Evolutionary conservation across 495 filamentous ascomycete genomes (phyloP), one percentile per base, ranked within the genome.

Genomic region (Elaphomyces granulatus): DNA sequence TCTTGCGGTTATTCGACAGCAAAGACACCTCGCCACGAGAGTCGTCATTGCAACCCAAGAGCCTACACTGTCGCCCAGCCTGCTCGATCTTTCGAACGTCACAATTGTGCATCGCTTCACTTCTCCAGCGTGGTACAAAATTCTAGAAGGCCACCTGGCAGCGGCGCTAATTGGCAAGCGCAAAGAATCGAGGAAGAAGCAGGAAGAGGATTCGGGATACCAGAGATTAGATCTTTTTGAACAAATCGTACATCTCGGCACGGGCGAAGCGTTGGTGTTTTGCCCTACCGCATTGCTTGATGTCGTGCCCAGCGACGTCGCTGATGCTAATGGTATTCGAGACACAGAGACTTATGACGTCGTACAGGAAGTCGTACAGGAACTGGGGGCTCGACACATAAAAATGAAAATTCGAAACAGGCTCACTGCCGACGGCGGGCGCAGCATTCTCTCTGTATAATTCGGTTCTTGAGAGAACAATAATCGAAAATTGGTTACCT

Each of bases 41-140:
- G 60, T 86, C 10, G 42, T 88, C 28, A 77, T 87, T 20, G 74
- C 82, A 0, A 88, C 83, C 0, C 81, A 90, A 48, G 83, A 88
- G 45, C 83, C 83, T 0, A 87, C 81, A 0, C 73, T 88, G 31
- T 79, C 78, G 0, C 71, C 74, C 0, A 56, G 60, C 17, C 68
- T 88, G 2, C 61, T 88, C 0, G 79, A 79, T 42, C 66, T 88
- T 4, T 83, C 74, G 52, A 78, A 71, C n/a, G 60, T 79, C 15
- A 82, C 78, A 0, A 70, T 88, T 40, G 72, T 87, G 0, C 83
- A 90, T 51, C 66, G 78, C 10, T 87, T 87, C 47, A 75, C 68
- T 0, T 80, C 73, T 2, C 81, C 81, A 0, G 71, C 71, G 4
- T 88, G 83, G 83, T 55, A 81, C 26, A 49, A 41, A 0, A 54